Base-by-base conservation (phyloP, 192 early-diverging fungal species). In the Radiomyces spectabilis region DNA sequence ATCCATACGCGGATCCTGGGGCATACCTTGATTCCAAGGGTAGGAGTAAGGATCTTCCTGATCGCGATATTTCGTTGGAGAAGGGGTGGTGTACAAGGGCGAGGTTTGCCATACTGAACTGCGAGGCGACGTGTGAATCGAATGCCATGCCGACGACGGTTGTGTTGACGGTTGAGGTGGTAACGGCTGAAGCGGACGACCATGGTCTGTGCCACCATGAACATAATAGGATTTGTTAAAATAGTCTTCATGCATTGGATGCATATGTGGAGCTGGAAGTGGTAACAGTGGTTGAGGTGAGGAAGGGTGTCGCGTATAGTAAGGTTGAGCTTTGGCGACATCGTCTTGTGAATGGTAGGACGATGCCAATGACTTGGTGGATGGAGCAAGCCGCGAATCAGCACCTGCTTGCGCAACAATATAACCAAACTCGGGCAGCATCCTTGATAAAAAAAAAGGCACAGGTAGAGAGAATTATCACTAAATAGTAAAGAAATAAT, bases 381-480 rank as follows among this genome's bases (percentile, higher is more conserved):
- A 8, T 38, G 51, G 35, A 12, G 39, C 50, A 24, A 6, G 19
- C 26, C 25, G 44, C 12, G 60, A 62, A 34, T 66, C 64, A 33
- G 64, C 64, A 41, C 64, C 64, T 38, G 64, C 64, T 43, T 66
- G 64, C 54, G 64, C 64, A 38, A 66, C 57, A 41, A 66, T 55
- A 52, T 55, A 66, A 18, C 64, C 64, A 50, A 66, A 59, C 53
- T 66, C 57, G 43, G 64, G 64, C 31, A 66, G 41, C 64, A 66
- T 66, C 25, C 19, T 35, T 48, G 21, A 22, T 34, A 35, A 55
- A 31, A 43, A 43, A 34, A 55, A 32, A 32, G 47, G 27, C 9
- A 33, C 12, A 37, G 27, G n/a, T 32, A 51, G 15, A 18, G n/a
- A 35, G n/a, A 15, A 31, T 43, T 3, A 52, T 41, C 6, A 41